Evolutionary conservation across 495 filamentous ascomycete genomes (phyloP).

Genomic region (Penicillium chermesinum): DNA sequence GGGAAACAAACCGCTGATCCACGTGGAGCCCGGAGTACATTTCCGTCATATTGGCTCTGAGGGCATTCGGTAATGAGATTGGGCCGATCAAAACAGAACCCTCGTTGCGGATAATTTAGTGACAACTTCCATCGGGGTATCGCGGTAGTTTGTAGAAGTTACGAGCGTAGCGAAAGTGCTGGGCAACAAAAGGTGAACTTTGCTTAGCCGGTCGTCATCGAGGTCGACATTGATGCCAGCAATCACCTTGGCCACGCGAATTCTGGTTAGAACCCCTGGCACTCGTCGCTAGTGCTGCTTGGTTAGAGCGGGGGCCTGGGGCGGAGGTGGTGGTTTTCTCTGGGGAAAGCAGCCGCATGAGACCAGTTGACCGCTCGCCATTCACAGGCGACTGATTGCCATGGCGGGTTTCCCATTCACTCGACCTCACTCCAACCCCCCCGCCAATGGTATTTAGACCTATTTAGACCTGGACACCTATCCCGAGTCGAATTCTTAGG

Average conservation of each 20-base stretch:
- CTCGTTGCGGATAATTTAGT: slow-evolving; percentile 16
- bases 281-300: neutral
- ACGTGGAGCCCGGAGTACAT: slow-evolving; percentile 43
- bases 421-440: too few relatives aligned
- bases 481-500: too few relatives aligned
- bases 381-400: too few relatives aligned
- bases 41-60: slow-evolving; percentile 33
- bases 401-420: slow-evolving; percentile 11
- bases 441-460: too few relatives aligned
- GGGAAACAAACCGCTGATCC: slow-evolving; percentile 40
- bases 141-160: slow-evolving; percentile 1
- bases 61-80: neutral
- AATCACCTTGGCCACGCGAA: slow-evolving; percentile 1
- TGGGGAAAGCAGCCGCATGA: slow-evolving; percentile 18
- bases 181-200: neutral
- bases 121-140: slow-evolving; percentile 20
- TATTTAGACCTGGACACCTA: neutral
- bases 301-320: neutral
- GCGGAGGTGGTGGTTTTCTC: slow-evolving; percentile 8
- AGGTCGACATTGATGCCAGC: slow-evolving; percentile 3
- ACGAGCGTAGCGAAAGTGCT: neutral
- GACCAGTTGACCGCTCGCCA: slow-evolving; percentile 21
- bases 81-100: slow-evolving; percentile 16
- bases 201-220: slow-evolving; percentile 9
- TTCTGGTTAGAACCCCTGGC: neutral